Evolutionary conservation across 1,139 yeast genomes (phyloP).

Genomic region (Suhomyces choctaworum): DNA sequence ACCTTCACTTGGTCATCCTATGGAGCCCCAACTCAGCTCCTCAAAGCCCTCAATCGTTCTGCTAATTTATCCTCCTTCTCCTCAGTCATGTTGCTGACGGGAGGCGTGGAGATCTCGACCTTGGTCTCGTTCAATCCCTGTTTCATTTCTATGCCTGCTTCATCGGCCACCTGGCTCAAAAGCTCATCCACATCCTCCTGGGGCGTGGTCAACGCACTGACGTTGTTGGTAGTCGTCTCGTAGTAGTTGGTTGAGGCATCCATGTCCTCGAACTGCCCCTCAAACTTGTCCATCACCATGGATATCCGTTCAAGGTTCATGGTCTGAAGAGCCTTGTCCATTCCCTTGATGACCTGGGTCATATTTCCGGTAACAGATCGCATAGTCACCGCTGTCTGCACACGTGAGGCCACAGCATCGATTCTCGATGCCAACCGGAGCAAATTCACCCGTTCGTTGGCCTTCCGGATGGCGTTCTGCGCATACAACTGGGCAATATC

Average conservation of each 20-base stretch:
- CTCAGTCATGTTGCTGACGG: conserved; percentile 48
- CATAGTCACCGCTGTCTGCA: conserved; percentile 98
- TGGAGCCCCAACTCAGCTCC: conserved; percentile 23
- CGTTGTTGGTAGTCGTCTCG: conserved; percentile 84
- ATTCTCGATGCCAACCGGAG: conserved; percentile 83
- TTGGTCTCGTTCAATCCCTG: conserved; percentile 69
- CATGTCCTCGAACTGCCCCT: conserved; percentile 90
- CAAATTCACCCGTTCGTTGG: conserved; percentile 81
- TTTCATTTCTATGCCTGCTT: conserved; percentile 91
- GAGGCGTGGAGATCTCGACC: conserved; percentile 45
- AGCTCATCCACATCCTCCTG: conserved; percentile 93
- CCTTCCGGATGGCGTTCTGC: conserved; percentile 90
- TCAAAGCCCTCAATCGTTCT: conserved; percentile 80
- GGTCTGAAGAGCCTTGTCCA: conserved; percentile 94
- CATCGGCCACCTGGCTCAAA: conserved; percentile 94
- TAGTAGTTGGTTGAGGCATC: conserved; percentile 94
- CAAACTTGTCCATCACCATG: conserved; percentile 95
- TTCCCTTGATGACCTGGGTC: conserved; percentile 89
- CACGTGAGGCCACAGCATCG: conserved; percentile 94
- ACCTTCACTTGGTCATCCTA: neutral
- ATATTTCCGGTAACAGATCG: conserved; percentile 89
- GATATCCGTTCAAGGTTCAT: conserved; percentile 95
- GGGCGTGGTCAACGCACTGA: conserved; percentile 87
- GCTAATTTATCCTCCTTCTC: conserved; percentile 87
- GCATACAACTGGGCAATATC: conserved; percentile 96